Evolutionary conservation across 164 flowering plant genomes (phyloP).

Genomic region (Brasenia schreberi): DNA sequence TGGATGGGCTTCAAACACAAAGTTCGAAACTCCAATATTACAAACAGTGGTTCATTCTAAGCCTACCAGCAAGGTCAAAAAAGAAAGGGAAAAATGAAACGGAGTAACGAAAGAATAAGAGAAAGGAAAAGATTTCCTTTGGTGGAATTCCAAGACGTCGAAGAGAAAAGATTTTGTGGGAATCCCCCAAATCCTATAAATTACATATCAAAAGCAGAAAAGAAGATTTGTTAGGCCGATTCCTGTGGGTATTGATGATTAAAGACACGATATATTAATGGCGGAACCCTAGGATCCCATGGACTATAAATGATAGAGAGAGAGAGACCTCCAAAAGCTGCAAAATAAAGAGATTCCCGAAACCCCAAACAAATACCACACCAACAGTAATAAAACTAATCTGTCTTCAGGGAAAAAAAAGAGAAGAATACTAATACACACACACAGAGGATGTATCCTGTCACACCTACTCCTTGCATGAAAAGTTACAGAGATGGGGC

Average conservation of each 20-base stretch:
- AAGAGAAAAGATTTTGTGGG: neutral
- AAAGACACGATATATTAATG: neutral
- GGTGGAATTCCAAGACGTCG: neutral
- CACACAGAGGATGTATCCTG: no score
- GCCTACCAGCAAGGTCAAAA: neutral
- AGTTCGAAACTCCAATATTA: neutral
- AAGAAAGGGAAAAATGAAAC: neutral
- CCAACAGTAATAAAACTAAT: no score
- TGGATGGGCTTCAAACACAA: neutral
- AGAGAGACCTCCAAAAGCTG: neutral
- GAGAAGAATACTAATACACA: no score
- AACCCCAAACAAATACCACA: neutral
- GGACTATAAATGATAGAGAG: neutral
- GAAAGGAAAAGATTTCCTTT: neutral
- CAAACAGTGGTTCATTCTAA: neutral
- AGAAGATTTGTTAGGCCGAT: neutral
- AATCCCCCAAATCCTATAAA: neutral
- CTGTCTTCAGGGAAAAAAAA: no score
- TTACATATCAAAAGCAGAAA: neutral
- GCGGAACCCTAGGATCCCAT: neutral
- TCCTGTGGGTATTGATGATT: neutral
- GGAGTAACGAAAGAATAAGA: neutral
- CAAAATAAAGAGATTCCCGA: neutral
- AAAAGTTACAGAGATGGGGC: no score
- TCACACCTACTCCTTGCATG: no score